Base-by-base conservation (phyloP, 192 early-diverging fungal species). In the Podochytrium sp. region DNA sequence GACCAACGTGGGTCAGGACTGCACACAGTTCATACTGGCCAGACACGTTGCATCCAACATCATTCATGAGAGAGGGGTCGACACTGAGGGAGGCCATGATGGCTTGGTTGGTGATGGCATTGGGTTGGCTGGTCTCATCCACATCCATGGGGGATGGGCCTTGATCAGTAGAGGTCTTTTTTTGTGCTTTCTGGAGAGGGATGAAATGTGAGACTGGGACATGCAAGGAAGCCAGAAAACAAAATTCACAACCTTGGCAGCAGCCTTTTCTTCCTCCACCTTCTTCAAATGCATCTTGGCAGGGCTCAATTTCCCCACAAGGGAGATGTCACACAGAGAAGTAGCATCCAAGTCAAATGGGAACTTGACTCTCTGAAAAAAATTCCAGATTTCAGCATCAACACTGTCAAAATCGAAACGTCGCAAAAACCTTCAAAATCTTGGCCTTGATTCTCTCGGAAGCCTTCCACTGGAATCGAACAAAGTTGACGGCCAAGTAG, bases 381-480 rank as follows among this genome's bases (percentile, higher is more conserved):
- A 55, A 29, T 14, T 49, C 23, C 1, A 49, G 23, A n/a, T 49
- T 49, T 14, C 23, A n/a, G 47, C 47, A 49, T n/a, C n/a, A n/a
- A n/a, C n/a, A n/a, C n/a, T 29, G 20, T 39, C 7, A 59, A 3
- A 20, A 62, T 3, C 1, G 18, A 63, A 16, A 32, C 25, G 35
- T 1, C 5, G 16, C 29, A 60, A n/a, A n/a, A 29, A 84, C 83
- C 74, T 95, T 94, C 65, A 98, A 78, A 79, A 99, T 98, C 79
- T 99, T 99, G 14, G 95, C 92, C 53, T 90, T 90, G 7, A 93
- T 84, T 35, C 84, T 80, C 65, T 92, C 92, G 6, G 86, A 77
- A 0, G 89, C 77, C 71, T 96, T 97, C 96, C 96, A 99, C 84
- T 93, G 96, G 80, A 98, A 98, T 20, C 97, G 90, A 39, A 96